A percentile compares a stretch with the other conserved stretches of the same genome.
phyloP scores from a whole-genome alignment of 306 rosid species.

The Prunus kanzakura region DNA sequence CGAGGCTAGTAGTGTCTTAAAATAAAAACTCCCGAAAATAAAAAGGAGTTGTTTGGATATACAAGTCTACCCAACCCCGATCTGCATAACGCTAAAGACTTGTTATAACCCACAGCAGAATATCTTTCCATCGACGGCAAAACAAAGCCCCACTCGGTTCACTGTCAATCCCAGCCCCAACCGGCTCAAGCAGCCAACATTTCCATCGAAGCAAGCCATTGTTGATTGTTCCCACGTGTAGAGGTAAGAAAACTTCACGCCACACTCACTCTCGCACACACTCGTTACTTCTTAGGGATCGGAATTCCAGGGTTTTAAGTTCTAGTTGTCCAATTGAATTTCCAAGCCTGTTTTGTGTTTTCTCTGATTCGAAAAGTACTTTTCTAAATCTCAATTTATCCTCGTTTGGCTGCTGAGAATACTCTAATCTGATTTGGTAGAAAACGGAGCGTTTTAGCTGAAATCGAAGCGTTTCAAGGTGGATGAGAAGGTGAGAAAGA shows the following conservation, averaged over 20 bases:
- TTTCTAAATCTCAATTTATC: neutral
- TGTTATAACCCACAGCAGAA: too few relatives aligned
- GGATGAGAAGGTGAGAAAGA: neutral
- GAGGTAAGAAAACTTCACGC: neutral
- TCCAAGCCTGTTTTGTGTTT: neutral
- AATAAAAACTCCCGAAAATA: too few relatives aligned
- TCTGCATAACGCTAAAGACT: neutral
- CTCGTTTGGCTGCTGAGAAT: neutral
- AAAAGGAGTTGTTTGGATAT: neutral
- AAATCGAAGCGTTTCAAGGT: conserved; percentile 23
- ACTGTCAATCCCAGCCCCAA: neutral
- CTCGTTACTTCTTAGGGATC: neutral
- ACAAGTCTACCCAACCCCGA: neutral
- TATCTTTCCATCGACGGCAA: neutral
- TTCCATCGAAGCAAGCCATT: neutral
- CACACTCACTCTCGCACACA: neutral
- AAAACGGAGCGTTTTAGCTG: neutral
- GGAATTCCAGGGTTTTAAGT: neutral
- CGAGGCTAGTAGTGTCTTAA: too few relatives aligned
- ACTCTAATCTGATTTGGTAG: neutral
- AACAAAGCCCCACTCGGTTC: neutral
- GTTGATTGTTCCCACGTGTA: neutral
- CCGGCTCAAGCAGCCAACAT: neutral
- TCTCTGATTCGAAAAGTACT: neutral
- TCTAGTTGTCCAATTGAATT: neutral